Base-by-base conservation (phyloP, 805 yeast genomes). In the Naumovozyma baii region DNA sequence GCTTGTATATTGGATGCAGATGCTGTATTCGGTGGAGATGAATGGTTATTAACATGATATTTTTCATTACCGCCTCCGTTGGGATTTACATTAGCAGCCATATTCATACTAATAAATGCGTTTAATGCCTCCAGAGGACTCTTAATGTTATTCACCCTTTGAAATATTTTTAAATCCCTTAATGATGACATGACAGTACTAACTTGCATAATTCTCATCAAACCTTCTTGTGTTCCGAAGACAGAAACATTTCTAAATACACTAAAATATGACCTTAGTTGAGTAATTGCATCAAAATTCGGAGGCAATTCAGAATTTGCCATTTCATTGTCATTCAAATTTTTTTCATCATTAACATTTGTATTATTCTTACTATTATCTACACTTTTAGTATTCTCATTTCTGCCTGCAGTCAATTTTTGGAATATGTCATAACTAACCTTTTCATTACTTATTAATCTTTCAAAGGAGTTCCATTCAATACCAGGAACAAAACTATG, bases 151-250 rank as follows among this genome's bases (percentile, higher is more conserved):
- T 65, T 64, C 5, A 69, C 59, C 41, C 66, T 63, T 8, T 83
- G 71, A 48, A 69, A 75, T 9, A 69, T 64, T 76, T 83, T 76
- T 42, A 86, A 61, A 10, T 83, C 78, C 41, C 74, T 71, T 46
- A 85, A 67, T 43, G 78, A 75, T 0, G 87, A 70, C 85, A 86
- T 81, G 5, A 81, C 80, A 56, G 83, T 92, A 34, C 87, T 72
- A 3, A 83, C 75, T 58, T 84, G 90, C 65, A 85, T 61, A 17
- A 80, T 68, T 42, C 90, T 65, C 76, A 83, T 72, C 7, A 83
- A 78, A 31, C 70, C 70, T 36, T 73, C 78, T 39, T 76, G 77
- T 5, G 83, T 59, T 1, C 94, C 94, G 45, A 73, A 73, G 39
- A 70, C 70, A 4, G 78, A 65, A 40, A 78, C 61, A 31, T 64